phyloP scores from a whole-genome alignment of 257 asterid species.

The Lavandula angustifolia region DNA sequence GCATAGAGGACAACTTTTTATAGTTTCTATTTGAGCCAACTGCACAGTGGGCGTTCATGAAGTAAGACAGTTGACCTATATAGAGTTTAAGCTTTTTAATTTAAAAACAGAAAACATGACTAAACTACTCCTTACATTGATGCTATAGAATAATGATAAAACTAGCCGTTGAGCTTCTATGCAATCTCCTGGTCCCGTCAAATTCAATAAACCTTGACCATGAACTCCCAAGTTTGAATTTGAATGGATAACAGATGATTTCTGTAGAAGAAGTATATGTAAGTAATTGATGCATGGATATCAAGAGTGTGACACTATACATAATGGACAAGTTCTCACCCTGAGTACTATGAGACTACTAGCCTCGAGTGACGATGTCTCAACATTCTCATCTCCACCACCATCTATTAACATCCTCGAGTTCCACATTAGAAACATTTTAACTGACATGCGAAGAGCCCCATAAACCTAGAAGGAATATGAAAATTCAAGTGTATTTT shows the following conservation, averaged over 20 bases:
- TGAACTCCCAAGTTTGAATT: slow-evolving; percentile 95
- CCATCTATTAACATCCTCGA: slow-evolving; percentile 90
- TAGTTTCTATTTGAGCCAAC: too few species aligned
- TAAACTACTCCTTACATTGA: slow-evolving; percentile 55
- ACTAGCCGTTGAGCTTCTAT: slow-evolving; percentile 94
- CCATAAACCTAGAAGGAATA: slow-evolving; percentile 72
- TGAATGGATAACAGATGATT: slow-evolving; percentile 83
- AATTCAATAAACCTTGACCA: slow-evolving; percentile 90
- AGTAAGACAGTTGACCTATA: background rate
- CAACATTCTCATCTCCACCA: slow-evolving; percentile 92
- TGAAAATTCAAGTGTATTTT: too few species aligned
- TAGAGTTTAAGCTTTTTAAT: too few species aligned
- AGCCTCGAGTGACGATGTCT: slow-evolving; percentile 92
- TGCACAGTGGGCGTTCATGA: background rate
- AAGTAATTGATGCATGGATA: background rate
- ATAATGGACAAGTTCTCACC: slow-evolving; percentile 46
- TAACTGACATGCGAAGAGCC: slow-evolving; percentile 97
- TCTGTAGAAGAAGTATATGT: slow-evolving; percentile 45
- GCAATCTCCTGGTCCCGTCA: slow-evolving; percentile 94
- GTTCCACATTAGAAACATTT: slow-evolving; percentile 97
- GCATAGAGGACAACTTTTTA: slow-evolving; percentile 11
- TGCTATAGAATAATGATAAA: slow-evolving; percentile 80
- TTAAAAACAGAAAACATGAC: too few species aligned
- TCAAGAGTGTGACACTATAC: slow-evolving; percentile 19
- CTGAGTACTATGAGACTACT: slow-evolving; percentile 93